Conservation (phyloP, 1,139 yeast species). For the Yamadazyma trypodendri region DNA sequence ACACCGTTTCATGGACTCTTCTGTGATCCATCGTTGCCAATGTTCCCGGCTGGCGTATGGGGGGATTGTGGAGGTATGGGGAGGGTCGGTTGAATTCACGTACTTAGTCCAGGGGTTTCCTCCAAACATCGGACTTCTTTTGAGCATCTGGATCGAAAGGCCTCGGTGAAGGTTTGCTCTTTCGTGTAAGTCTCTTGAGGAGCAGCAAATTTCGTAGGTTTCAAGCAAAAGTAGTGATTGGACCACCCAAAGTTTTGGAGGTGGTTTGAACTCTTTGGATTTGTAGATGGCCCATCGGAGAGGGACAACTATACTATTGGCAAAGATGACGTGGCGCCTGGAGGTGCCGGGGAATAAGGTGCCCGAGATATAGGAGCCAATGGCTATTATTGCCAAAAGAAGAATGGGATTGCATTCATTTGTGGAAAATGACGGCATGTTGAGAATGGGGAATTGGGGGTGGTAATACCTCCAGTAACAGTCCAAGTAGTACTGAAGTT, state of each 20-base stretch:
- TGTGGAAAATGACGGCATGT: conserved; percentile 62
- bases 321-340: conserved; percentile 14
- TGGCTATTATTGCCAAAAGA: conserved; percentile 53
- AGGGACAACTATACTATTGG: conserved; percentile 53
- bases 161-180: conserved; percentile 79
- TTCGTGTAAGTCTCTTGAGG: conserved; percentile 62
- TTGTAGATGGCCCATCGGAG: conserved; percentile 62
- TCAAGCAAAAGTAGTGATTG: conserved; percentile 65
- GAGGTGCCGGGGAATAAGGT: conserved; percentile 20
- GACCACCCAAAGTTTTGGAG: conserved; percentile 63
- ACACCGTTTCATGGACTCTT: conserved; percentile 73
- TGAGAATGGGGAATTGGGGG: conserved; percentile 61
- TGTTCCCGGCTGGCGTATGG: conserved; percentile 11
- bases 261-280: conserved; percentile 57
- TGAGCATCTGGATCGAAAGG: conserved; percentile 65
- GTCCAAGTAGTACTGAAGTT: conserved; percentile 27
- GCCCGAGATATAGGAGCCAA: conserved; percentile 46
- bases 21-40: conserved; percentile 66
- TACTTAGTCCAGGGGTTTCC: conserved; percentile 50
- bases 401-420: conserved; percentile 51
- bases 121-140: conserved; percentile 73
- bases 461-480: conserved; percentile 61
- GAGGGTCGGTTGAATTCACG: background rate
- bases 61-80: conserved; percentile 4
- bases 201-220: conserved; percentile 64